Evolutionary conservation across 2,329 filamentous ascomycete species (phyloP).

Genomic region (Calonectria fujianensis): DNA sequence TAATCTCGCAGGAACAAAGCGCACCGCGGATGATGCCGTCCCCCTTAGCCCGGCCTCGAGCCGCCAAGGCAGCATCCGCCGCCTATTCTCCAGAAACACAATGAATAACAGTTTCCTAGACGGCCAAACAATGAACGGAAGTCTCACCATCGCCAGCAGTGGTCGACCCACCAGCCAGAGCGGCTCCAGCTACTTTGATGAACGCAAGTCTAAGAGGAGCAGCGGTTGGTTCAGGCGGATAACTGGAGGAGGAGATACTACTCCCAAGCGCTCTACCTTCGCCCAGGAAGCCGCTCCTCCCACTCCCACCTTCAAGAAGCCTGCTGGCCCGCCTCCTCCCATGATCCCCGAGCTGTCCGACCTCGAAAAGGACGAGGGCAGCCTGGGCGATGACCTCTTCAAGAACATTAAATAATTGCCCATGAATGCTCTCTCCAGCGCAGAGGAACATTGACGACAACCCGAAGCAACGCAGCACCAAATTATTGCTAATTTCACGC

Average conservation of each 20-base stretch:
- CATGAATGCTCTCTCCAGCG: background rate
- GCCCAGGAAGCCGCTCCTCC: slow-evolving; percentile 60
- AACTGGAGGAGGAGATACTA: slow-evolving; percentile 60
- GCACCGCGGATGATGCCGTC: slow-evolving; percentile 70
- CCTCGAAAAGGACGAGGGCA: slow-evolving; percentile 69
- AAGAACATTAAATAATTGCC: slow-evolving; percentile 73
- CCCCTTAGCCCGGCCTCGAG: slow-evolving; percentile 73
- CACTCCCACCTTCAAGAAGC: slow-evolving; percentile 58
- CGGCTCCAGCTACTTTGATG: slow-evolving; percentile 68
- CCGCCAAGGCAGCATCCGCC: slow-evolving; percentile 74
- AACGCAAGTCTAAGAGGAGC: slow-evolving; percentile 72
- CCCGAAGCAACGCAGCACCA: slow-evolving; percentile 35
- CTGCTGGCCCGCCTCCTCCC: slow-evolving; percentile 72
- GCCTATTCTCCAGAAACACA: slow-evolving; percentile 73
- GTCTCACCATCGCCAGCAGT: slow-evolving; percentile 57
- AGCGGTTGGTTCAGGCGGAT: slow-evolving; percentile 77
- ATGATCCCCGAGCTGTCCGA: slow-evolving; percentile 76
- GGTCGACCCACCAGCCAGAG: slow-evolving; percentile 71
- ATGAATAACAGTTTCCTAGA: slow-evolving; percentile 73
- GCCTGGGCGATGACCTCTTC: slow-evolving; percentile 73
- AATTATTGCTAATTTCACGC: slow-evolving; percentile 47
- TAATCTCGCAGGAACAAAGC: slow-evolving; percentile 68
- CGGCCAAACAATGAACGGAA: slow-evolving; percentile 65
- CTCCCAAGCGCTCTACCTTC: slow-evolving; percentile 64
- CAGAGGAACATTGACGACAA: slow-evolving; percentile 33